Evolutionary conservation across 805 yeast genomes (phyloP).

Genomic region (Barnettozyma siamensis): DNA sequence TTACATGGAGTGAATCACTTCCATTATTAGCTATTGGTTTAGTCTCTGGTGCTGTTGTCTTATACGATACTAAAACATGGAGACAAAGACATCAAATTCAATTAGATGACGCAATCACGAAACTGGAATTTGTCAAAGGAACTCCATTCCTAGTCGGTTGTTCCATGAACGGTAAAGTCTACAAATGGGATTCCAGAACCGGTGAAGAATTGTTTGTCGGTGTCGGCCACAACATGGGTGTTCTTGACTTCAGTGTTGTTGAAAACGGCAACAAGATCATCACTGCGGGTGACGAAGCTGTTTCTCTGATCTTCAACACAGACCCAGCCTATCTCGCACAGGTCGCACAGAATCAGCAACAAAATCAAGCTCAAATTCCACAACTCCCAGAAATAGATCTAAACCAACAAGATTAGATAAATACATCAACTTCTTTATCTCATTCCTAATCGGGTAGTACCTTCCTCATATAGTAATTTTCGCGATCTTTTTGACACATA

Average conservation of each 20-base stretch:
- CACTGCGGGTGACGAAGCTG: constrained; percentile 98
- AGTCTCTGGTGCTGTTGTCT: constrained; percentile 79
- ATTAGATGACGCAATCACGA: constrained; percentile 80
- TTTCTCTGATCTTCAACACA: constrained; percentile 51
- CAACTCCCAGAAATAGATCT: constrained; percentile 2
- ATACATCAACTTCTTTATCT: neutral
- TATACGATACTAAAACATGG: constrained; percentile 86
- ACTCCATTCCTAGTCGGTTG: constrained; percentile 61
- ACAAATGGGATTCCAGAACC: constrained; percentile 85
- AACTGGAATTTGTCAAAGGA: constrained; percentile 55
- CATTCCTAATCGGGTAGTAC: too few species aligned
- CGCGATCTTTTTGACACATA: neutral
- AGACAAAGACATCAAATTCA: constrained; percentile 66
- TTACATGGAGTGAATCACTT: constrained; percentile 67
- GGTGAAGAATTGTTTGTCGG: constrained; percentile 75
- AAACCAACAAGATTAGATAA: constrained; percentile 2
- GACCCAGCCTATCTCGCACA: constrained; percentile 2
- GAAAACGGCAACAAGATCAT: constrained; percentile 63
- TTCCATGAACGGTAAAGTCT: constrained; percentile 79
- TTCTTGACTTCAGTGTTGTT: constrained; percentile 73
- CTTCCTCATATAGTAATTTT: neutral
- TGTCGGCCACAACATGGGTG: constrained; percentile 91
- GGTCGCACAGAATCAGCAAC: constrained; percentile 1
- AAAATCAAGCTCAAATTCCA: neutral
- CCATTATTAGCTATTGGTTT: constrained; percentile 79